Evolutionary conservation across 495 filamentous ascomycete species (phyloP).

Genomic region (Apodospora peruviana): DNA sequence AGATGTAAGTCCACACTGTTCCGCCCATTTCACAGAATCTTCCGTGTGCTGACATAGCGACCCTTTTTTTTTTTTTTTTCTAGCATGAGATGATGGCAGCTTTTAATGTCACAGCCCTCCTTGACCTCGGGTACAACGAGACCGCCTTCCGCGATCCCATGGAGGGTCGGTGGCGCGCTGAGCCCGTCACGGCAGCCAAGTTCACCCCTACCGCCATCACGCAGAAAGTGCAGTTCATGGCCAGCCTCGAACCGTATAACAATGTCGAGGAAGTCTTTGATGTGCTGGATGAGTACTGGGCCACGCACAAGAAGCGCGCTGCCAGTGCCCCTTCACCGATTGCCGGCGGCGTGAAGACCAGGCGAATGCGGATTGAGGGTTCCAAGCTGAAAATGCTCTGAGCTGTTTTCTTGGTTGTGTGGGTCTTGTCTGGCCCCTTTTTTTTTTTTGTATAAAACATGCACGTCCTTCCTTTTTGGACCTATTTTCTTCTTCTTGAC

Average conservation of each 20-base stretch:
- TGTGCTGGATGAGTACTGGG: conserved; percentile 22
- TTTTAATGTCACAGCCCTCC: conserved; percentile 47
- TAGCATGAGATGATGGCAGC: conserved; percentile 56
- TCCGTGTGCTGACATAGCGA: background rate
- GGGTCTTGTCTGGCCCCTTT: background rate
- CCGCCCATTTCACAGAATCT: background rate
- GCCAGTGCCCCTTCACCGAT: background rate
- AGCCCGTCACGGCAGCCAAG: conserved; percentile 16
- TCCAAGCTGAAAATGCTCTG: background rate
- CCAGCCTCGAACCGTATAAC: conserved; percentile 20
- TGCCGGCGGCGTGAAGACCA: background rate
- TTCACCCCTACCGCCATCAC: conserved; percentile 21
- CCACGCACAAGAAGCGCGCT: conserved; percentile 11
- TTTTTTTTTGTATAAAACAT: background rate
- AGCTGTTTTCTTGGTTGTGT: background rate
- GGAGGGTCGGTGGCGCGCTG: conserved; percentile 25
- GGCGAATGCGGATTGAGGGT: conserved; percentile 7
- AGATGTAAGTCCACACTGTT: conserved; percentile 25
- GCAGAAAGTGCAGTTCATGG: conserved; percentile 23
- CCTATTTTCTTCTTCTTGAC: no score
- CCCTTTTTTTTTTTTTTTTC: no score
- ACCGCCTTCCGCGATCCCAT: conserved; percentile 32
- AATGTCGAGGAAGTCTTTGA: conserved; percentile 19
- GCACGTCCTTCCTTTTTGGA: no score
- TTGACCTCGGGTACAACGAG: conserved; percentile 43